A percentile compares a stretch with the other conserved stretches of the same genome.
Conservation (phyloP, 2,329 filamentous ascomycete species). For the Penicillium sp. region DNA sequence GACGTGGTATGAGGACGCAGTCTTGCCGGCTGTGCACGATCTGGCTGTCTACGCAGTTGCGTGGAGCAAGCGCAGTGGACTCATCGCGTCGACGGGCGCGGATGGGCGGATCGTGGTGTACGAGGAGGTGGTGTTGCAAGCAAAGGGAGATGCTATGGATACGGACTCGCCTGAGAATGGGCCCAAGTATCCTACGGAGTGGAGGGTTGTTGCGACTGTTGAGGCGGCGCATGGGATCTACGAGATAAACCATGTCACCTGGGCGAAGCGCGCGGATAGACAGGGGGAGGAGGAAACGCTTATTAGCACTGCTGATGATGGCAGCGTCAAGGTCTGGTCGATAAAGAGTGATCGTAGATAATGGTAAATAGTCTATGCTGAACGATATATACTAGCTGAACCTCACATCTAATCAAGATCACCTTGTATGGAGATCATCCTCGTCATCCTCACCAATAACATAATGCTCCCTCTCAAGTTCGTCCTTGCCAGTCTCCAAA, state of each 20-base stretch:
- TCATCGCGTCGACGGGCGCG: slow-evolving; percentile 83
- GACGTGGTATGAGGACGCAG: slow-evolving; percentile 73
- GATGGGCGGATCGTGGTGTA: slow-evolving; percentile 82
- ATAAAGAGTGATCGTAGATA: slow-evolving; percentile 40
- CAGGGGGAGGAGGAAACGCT: slow-evolving; percentile 70
- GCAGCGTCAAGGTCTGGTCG: slow-evolving; percentile 78
- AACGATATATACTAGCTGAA: too few relatives aligned
- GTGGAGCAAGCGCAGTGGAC: slow-evolving; percentile 75
- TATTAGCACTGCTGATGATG: slow-evolving; percentile 88
- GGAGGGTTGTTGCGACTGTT: slow-evolving; percentile 67
- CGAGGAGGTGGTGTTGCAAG: slow-evolving; percentile 53
- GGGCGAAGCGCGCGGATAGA: slow-evolving; percentile 74
- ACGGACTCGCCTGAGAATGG: slow-evolving; percentile 17
- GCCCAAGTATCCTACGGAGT: slow-evolving; percentile 47
- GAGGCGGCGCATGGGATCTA: slow-evolving; percentile 82
- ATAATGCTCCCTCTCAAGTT: slow-evolving; percentile 39
- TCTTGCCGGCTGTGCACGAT: slow-evolving; percentile 72
- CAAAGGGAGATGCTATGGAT: slow-evolving; percentile 24
- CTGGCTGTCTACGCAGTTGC: slow-evolving; percentile 77
- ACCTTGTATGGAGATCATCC: too few relatives aligned
- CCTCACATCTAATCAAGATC: too few relatives aligned
- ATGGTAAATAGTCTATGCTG: too few relatives aligned
- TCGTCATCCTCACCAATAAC: slow-evolving; percentile 48
- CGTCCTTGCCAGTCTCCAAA: slow-evolving; percentile 13
- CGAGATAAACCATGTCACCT: slow-evolving; percentile 87